Evolutionary conservation across 306 rosid genomes (phyloP).

Genomic region (Hippophae rhamnoides): DNA sequence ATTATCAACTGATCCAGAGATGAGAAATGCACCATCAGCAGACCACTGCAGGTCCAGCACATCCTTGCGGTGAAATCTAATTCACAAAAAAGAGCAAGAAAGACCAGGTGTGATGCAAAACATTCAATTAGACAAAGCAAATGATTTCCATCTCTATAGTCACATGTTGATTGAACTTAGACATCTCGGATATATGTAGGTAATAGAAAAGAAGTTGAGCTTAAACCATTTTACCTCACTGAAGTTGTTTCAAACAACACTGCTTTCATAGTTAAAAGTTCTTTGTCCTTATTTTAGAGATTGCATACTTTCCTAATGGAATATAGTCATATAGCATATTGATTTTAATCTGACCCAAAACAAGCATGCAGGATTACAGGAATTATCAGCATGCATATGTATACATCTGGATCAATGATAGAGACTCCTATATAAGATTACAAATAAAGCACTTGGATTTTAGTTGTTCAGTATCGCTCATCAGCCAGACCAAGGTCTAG

Average conservation of each 20-base stretch:
- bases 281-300: background rate
- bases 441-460: too few species aligned
- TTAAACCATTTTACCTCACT: background rate
- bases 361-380: background rate
- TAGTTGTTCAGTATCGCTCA: too few species aligned
- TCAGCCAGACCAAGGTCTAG: too few species aligned
- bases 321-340: background rate
- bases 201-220: background rate
- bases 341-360: background rate
- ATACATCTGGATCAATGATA: background rate
- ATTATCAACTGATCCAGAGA: slow-evolving; percentile 94
- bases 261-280: background rate
- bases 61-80: slow-evolving; percentile 83
- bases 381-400: too few species aligned
- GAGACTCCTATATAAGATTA: background rate
- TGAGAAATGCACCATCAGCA: slow-evolving; percentile 47
- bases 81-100: slow-evolving; percentile 21
- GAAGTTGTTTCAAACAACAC: background rate
- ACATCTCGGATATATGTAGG: background rate
- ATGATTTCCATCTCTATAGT: background rate
- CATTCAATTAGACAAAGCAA: background rate
- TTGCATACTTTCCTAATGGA: background rate
- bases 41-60: slow-evolving; percentile 92
- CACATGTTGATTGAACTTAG: background rate
- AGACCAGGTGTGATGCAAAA: slow-evolving; percentile 1